Conservation (phyloP, 1,284 basidiomycete species). For the Cerioporus squamosus region DNA sequence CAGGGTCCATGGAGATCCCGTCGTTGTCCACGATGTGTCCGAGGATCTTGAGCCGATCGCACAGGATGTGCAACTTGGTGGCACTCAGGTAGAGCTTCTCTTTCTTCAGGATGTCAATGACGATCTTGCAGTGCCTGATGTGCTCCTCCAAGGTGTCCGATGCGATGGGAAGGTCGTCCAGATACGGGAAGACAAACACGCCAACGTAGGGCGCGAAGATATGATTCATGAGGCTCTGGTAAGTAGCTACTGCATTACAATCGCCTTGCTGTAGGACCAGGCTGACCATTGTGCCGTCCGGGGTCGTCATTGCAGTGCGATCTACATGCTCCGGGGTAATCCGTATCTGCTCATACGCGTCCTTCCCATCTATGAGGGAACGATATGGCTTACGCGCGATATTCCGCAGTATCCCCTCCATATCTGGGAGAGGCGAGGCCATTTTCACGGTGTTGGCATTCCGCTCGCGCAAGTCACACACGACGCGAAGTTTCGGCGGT, state of each 20-base stretch:
- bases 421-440: constrained; percentile 18
- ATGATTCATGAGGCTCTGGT: constrained; percentile 39
- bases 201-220: constrained; percentile 28
- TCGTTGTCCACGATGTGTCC: no score
- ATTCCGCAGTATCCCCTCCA: constrained; percentile 27
- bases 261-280: constrained; percentile 36
- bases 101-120: no score
- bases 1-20: no score
- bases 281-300: constrained; percentile 38
- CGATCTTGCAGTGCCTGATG: no score
- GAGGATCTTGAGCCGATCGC: no score
- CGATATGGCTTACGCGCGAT: constrained; percentile 8
- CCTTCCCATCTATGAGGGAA: not conserved
- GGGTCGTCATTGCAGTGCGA: constrained; percentile 19
- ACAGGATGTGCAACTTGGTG: no score
- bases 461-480: constrained; percentile 33
- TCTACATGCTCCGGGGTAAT: constrained; percentile 12
- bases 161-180: no score
- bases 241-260: constrained; percentile 40
- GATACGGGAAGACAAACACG: no score
- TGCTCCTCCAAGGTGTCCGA: no score
- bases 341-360: constrained; percentile 10
- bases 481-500: constrained; percentile 32
- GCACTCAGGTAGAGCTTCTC: no score
- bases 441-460: constrained; percentile 43